A percentile compares a stretch with the other conserved stretches of the same genome.
These are phyloP conservation scores for Trametes gibbosa DNA, from an alignment of 768 basidiomycete species.

Conservation along the genomic window DNA sequence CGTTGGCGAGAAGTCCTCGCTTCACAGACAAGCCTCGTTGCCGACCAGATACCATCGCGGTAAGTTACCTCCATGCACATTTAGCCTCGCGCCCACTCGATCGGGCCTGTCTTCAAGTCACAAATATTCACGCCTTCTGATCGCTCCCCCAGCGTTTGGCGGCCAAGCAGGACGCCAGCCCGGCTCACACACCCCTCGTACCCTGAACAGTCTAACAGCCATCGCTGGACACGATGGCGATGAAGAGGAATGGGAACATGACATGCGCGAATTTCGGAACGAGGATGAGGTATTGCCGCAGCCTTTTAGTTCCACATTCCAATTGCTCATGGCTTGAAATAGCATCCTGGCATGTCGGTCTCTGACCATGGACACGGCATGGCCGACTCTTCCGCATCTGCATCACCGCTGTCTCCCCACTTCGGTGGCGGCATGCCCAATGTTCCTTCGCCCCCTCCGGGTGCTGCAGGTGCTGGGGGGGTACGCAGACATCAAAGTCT, in stretches of 20 bases:
- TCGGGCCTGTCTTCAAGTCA: slow-evolving; percentile 6
- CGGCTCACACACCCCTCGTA: slow-evolving; percentile 66
- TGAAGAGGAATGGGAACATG: slow-evolving; percentile 83
- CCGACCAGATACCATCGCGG: slow-evolving; percentile 80
- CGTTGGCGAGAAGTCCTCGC: slow-evolving; percentile 76
- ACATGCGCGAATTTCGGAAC: slow-evolving; percentile 52
- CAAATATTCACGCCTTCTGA: slow-evolving; percentile 5
- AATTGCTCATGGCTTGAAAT: slow-evolving; percentile 15
- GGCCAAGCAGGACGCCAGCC: slow-evolving; percentile 48
- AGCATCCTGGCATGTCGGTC: slow-evolving; percentile 35
- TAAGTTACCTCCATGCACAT: slow-evolving; percentile 29
- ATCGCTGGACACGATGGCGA: slow-evolving; percentile 87
- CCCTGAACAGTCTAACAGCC: slow-evolving; percentile 78
- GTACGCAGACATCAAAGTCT: slow-evolving; percentile 81
- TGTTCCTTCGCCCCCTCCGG: slow-evolving; percentile 69
- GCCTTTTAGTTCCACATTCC: neutral
- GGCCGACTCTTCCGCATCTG: slow-evolving; percentile 48
- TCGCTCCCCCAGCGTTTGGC: slow-evolving; percentile 45
- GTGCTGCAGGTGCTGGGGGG: slow-evolving; percentile 44
- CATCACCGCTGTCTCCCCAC: slow-evolving; percentile 65
- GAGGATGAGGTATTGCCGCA: slow-evolving; percentile 59
- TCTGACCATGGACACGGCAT: slow-evolving; percentile 37
- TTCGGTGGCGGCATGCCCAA: slow-evolving; percentile 43
- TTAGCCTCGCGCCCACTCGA: slow-evolving; percentile 7
- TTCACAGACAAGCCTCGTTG: slow-evolving; percentile 79